Conservation (phyloP, 345 rosid genomes). For the Boechera divaricarpa region DNA sequence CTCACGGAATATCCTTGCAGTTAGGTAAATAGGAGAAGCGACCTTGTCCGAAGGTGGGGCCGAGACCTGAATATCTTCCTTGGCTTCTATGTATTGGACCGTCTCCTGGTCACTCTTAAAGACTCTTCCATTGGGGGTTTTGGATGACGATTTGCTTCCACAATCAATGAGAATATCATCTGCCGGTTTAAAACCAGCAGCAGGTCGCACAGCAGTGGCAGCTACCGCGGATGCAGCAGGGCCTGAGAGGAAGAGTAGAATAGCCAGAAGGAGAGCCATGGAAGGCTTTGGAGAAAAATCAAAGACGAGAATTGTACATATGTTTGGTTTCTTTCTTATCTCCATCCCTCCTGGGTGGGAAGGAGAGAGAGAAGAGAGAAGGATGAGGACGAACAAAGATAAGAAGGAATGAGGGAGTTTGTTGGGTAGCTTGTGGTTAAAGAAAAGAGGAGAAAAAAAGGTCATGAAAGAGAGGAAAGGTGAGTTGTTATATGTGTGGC, state of each 20-base stretch:
- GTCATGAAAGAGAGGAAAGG: conserved; percentile 43
- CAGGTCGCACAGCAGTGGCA: conserved; percentile 31
- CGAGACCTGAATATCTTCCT: conserved; percentile 56
- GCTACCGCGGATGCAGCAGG: conserved; percentile 21
- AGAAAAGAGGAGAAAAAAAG: conserved; percentile 47
- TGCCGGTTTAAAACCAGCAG: conserved; percentile 48
- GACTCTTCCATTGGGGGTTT: conserved; percentile 63
- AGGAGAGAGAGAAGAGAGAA: conserved; percentile 48
- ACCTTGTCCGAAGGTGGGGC: conserved; percentile 57
- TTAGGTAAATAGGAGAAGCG: conserved; percentile 59
- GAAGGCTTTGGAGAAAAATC: conserved; percentile 42
- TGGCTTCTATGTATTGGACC: conserved; percentile 48
- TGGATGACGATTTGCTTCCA: conserved; percentile 53
- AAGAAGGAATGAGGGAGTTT: conserved; percentile 43
- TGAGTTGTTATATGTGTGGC: conserved; percentile 48
- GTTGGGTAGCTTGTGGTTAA: conserved; percentile 45
- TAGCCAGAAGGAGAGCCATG: conserved; percentile 54
- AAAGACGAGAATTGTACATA: conserved; percentile 37
- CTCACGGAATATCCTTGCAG: conserved; percentile 62
- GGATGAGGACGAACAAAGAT: conserved; percentile 36
- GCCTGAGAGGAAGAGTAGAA: conserved; percentile 47
- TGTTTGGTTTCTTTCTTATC: conserved; percentile 46
- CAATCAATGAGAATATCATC: conserved; percentile 69
- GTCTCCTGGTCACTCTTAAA: conserved; percentile 73
- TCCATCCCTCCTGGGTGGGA: conserved; percentile 50